These are phyloP conservation scores for Aspergillus persii DNA, from an alignment of 2,329 filamentous ascomycete species.

Conservation along the genomic window DNA sequence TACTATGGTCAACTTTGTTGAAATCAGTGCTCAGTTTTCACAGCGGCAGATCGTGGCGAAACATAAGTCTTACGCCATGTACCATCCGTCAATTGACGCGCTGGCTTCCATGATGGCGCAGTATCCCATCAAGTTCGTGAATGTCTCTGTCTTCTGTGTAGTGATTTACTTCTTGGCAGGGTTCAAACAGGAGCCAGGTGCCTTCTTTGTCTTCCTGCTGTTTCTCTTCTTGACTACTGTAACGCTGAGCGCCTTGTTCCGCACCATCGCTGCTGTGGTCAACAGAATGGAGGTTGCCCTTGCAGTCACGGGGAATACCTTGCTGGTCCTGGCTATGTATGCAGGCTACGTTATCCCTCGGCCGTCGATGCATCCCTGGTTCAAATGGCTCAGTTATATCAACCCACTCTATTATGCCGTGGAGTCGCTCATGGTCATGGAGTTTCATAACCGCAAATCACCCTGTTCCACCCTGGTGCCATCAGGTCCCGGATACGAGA, in stretches of 20 bases:
- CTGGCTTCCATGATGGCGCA: background rate
- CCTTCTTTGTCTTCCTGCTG: background rate
- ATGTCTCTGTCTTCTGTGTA: background rate
- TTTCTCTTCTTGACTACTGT: background rate
- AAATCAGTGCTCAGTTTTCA: background rate
- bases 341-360: background rate
- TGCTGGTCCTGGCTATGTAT: background rate
- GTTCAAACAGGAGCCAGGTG: background rate
- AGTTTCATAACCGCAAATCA: background rate
- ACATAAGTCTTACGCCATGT: background rate
- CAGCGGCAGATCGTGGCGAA: background rate
- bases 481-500: background rate
- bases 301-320: background rate
- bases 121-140: background rate
- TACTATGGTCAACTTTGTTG: background rate
- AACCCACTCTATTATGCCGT: background rate
- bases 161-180: background rate
- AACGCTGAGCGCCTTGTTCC: background rate
- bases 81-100: background rate
- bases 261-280: background rate
- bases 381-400: background rate
- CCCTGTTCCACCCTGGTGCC: background rate
- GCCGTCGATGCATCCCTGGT: background rate
- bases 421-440: background rate
- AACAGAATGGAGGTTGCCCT: background rate